Percentiles rank a stretch among this genome's conserved stretches.
phyloP scores from a whole-genome alignment of 2,329 filamentous ascomycete genomes.

The Cadophora malorum region DNA sequence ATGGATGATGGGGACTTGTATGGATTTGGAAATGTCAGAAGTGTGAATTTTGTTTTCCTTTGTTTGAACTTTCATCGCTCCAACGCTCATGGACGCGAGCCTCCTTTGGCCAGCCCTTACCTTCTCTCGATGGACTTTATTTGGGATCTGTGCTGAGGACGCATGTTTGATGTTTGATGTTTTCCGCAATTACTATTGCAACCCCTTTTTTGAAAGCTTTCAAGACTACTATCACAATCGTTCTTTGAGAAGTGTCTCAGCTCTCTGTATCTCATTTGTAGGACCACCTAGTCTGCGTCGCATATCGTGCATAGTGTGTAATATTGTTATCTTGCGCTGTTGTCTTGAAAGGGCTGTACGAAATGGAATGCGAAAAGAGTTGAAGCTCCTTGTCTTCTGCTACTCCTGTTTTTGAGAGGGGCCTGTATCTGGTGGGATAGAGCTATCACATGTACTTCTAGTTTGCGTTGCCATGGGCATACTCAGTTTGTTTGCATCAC shows the following conservation, averaged over 20 bases:
- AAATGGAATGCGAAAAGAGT: background rate
- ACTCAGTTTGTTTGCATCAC: background rate
- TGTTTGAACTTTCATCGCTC: background rate
- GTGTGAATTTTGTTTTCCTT: background rate
- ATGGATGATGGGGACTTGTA: constrained; percentile 11
- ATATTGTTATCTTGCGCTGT: constrained; percentile 9
- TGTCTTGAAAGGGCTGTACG: background rate
- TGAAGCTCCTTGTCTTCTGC: background rate
- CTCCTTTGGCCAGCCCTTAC: background rate
- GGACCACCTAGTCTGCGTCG: constrained; percentile 4
- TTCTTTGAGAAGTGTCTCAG: background rate
- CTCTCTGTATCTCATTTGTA: constrained; percentile 15
- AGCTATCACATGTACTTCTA: background rate
- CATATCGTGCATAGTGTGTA: constrained; percentile 7
- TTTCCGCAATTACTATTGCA: background rate
- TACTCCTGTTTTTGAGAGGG: background rate
- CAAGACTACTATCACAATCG: constrained; percentile 8
- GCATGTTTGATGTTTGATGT: background rate
- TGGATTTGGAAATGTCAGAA: background rate
- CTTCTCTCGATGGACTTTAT: constrained; percentile 3
- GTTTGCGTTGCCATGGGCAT: background rate
- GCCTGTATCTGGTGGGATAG: background rate
- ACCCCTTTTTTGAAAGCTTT: constrained; percentile 1
- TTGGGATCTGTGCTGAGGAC: constrained; percentile 10
- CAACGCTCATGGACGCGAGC: constrained; percentile 11